A percentile compares a stretch with the other conserved stretches of the same genome.
phyloP scores from a whole-genome alignment of 805 yeast species.

The Isabelozyma rhagii region DNA sequence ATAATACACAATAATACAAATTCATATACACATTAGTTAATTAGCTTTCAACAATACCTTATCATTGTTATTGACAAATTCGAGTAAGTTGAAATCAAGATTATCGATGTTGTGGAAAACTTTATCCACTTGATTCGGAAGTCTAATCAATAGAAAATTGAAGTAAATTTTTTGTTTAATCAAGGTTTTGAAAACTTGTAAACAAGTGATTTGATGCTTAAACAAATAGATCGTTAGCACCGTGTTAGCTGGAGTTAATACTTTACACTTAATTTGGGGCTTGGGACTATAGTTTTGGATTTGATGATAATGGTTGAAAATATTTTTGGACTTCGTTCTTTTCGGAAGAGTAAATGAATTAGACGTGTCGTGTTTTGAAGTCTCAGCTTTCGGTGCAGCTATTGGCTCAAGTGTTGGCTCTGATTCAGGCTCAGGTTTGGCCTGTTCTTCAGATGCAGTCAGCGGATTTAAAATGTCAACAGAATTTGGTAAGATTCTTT shows the following conservation, averaged over 20 bases:
- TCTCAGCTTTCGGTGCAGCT: background rate
- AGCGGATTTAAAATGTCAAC: constrained; percentile 2
- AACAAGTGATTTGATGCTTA: constrained; percentile 16
- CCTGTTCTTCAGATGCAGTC: background rate
- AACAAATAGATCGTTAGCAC: constrained; percentile 22
- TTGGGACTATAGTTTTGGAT: background rate
- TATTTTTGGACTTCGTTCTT: constrained; percentile 24
- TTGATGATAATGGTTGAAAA: constrained; percentile 32
- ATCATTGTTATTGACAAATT: constrained; percentile 14
- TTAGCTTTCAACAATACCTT: constrained; percentile 20
- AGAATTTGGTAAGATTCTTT: constrained; percentile 8
- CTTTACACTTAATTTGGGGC: constrained; percentile 21
- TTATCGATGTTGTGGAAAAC: constrained; percentile 26
- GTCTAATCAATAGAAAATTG: constrained; percentile 22
- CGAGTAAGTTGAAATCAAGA: constrained; percentile 15
- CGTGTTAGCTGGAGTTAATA: constrained; percentile 23
- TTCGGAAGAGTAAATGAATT: constrained; percentile 9
- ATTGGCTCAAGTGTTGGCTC: background rate
- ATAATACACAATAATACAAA: background rate
- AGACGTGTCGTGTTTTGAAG: background rate
- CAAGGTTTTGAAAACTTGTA: constrained; percentile 22
- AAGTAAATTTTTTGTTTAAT: constrained; percentile 22
- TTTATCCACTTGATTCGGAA: constrained; percentile 14
- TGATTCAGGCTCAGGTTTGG: background rate
- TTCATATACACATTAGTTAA: constrained; percentile 1